Evolutionary conservation across 495 filamentous ascomycete genomes (phyloP).

Genomic region (Aspergillus panamensis): DNA sequence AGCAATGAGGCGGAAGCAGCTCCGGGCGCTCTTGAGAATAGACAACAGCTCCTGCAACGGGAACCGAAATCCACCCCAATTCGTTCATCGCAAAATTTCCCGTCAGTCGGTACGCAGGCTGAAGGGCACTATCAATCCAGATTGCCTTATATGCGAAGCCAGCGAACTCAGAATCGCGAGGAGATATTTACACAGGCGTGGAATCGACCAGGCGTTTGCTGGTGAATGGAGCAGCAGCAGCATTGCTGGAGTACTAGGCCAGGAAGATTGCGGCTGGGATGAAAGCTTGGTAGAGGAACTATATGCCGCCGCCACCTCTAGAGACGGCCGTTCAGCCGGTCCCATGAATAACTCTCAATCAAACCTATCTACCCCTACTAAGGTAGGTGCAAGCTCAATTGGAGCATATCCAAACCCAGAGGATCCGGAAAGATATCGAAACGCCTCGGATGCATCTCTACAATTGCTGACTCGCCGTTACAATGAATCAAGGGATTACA

Average conservation of each 20-base stretch:
- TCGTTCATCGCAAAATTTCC: constrained; percentile 24
- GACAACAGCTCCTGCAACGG: constrained; percentile 29
- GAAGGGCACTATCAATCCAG: constrained; percentile 5
- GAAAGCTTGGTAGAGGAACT: not conserved
- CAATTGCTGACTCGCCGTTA: not conserved
- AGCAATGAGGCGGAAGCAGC: constrained; percentile 33
- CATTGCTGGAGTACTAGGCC: constrained; percentile 4
- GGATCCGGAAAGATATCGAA: not conserved
- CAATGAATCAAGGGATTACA: not conserved
- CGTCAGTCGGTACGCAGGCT: constrained; percentile 16
- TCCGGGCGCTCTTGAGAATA: constrained; percentile 24
- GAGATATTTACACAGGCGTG: constrained; percentile 27
- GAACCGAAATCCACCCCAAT: constrained; percentile 19
- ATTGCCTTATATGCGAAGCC: constrained; percentile 27
- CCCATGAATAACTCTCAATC: not conserved
- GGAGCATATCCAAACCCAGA: not conserved
- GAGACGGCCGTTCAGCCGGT: not conserved
- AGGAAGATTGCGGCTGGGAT: not conserved
- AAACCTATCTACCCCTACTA: not conserved
- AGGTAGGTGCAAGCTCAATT: not conserved
- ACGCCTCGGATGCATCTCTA: not conserved
- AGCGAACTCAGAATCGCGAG: constrained; percentile 29
- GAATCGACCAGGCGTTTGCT: constrained; percentile 25
- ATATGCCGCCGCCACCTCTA: not conserved
- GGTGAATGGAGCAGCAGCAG: constrained; percentile 34